Conservation (phyloP, 495 filamentous ascomycete genomes). For the Cryomyces antarcticus region DNA sequence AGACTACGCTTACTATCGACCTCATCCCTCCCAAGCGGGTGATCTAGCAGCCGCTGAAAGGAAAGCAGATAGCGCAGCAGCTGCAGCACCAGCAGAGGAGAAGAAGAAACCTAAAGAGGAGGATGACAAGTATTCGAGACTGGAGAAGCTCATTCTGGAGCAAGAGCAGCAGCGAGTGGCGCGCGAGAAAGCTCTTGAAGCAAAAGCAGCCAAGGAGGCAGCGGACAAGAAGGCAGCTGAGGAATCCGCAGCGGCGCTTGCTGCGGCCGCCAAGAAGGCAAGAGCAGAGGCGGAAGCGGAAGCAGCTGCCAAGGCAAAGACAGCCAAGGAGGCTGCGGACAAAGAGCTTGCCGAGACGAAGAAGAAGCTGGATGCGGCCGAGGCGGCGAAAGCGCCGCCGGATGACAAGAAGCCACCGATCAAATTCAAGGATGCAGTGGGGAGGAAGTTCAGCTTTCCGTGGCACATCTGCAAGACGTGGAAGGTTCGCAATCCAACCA, state of each 20-base stretch:
- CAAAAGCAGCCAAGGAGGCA: constrained; percentile 21
- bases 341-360: constrained; percentile 15
- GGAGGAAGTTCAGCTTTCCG: constrained; percentile 71
- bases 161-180: neutral
- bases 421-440: constrained; percentile 74
- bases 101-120: neutral
- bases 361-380: constrained; percentile 29
- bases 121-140: neutral
- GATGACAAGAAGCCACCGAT: constrained; percentile 31
- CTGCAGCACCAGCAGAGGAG: too few species aligned
- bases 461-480: constrained; percentile 63
- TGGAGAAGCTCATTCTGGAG: neutral
- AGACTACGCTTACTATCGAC: neutral
- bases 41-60: too few species aligned
- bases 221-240: constrained; percentile 76
- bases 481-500: constrained; percentile 30
- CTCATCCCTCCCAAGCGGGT: neutral
- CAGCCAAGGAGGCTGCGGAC: constrained; percentile 17
- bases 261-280: constrained; percentile 9
- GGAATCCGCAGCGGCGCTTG: constrained; percentile 72
- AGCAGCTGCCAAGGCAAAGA: constrained; percentile 77
- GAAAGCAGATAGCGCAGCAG: too few species aligned
- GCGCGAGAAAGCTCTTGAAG: neutral
- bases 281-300: constrained; percentile 39
- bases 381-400: constrained; percentile 27